A percentile compares a stretch with the other conserved stretches of the same genome.
Evolutionary conservation across 78 protist species (phyloP).

Genomic region (Capsaspora owczarzaki): DNA sequence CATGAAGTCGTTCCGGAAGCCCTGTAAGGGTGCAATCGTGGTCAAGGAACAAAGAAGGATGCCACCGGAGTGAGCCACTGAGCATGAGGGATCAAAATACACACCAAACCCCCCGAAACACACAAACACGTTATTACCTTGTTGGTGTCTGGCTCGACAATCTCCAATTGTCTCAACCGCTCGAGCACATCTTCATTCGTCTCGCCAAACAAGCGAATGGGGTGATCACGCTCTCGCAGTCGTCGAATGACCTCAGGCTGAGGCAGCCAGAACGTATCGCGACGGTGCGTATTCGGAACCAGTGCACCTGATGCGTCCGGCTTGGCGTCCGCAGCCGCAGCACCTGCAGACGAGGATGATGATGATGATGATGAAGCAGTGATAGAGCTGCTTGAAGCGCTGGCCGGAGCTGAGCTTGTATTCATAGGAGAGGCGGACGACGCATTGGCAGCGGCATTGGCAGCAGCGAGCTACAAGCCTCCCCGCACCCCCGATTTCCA

Average conservation of each 20-base stretch:
- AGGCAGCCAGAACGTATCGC: too few relatives aligned
- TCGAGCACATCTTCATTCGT: background rate
- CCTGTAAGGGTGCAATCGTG: background rate
- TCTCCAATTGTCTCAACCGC: background rate
- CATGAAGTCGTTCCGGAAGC: conserved; percentile 23
- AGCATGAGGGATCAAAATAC: background rate
- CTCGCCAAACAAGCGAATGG: conserved; percentile 42
- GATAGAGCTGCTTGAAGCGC: too few relatives aligned
- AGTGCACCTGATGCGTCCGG: too few relatives aligned
- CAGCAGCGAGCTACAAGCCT: too few relatives aligned
- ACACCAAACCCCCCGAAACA: background rate
- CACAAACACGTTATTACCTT: background rate
- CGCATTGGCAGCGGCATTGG: too few relatives aligned
- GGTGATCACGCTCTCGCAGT: conserved; percentile 17
- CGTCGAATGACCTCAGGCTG: background rate
- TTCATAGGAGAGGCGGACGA: too few relatives aligned
- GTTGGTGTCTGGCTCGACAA: background rate
- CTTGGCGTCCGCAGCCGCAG: too few relatives aligned
- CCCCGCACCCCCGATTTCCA: too few relatives aligned
- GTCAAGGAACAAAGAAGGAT: background rate
- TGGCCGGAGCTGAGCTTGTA: too few relatives aligned
- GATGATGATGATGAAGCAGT: too few relatives aligned
- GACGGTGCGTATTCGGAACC: too few relatives aligned
- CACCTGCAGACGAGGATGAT: too few relatives aligned
- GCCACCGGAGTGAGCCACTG: background rate